Percentiles rank a stretch among this genome's conserved stretches.
Evolutionary conservation across 2,329 filamentous ascomycete genomes (phyloP).

Genomic region (Aspergillus proliferans): DNA sequence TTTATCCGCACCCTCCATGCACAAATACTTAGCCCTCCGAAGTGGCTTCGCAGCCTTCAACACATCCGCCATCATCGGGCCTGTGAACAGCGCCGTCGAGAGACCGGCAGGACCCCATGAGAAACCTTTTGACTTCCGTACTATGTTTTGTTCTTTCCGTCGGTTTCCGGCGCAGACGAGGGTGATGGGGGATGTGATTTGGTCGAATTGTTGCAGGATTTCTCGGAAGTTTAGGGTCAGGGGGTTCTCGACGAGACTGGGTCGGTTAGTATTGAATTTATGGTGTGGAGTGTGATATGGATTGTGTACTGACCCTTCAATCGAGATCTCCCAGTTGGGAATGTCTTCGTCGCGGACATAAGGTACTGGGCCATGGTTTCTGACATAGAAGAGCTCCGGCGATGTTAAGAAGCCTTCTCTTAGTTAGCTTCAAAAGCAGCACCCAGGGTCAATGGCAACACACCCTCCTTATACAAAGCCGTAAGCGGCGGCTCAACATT

Average conservation of each 20-base stretch:
- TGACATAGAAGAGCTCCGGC: constrained; percentile 82
- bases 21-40: constrained; percentile 71
- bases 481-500: constrained; percentile 81
- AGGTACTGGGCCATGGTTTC: constrained; percentile 83
- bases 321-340: constrained; percentile 71
- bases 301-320: constrained; percentile 57
- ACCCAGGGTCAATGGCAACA: not conserved
- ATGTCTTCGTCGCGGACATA: constrained; percentile 65
- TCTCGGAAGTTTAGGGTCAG: constrained; percentile 65
- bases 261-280: not conserved
- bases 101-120: constrained; percentile 87
- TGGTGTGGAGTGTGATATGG: too few species aligned
- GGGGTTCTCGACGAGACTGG: constrained; percentile 67
- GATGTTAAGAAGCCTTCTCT: constrained; percentile 72
- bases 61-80: constrained; percentile 67
- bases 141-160: constrained; percentile 85
- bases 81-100: constrained; percentile 83
- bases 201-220: constrained; percentile 67
- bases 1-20: constrained; percentile 85
- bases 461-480: constrained; percentile 61
- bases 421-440: not conserved
- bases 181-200: constrained; percentile 79
- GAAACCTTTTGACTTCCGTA: constrained; percentile 87
- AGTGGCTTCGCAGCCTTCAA: constrained; percentile 62
- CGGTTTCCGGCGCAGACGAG: constrained; percentile 89